Evolutionary conservation across 108 stramenopile genomes (phyloP), one percentile per base, ranked within the genome.

Genomic region (Mediolabrus comicus): DNA sequence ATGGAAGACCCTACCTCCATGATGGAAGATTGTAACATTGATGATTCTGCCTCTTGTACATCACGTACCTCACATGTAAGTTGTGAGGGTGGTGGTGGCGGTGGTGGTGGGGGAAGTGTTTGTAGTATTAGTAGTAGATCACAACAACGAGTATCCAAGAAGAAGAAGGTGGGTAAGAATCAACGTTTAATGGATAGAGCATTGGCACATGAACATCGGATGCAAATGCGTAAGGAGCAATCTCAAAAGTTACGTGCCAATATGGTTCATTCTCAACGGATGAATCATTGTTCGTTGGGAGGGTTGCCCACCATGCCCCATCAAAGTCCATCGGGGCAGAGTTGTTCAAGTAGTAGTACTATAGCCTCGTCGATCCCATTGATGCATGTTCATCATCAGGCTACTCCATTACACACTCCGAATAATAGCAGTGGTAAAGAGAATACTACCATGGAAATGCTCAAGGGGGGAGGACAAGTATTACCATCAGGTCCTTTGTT

Each of bases 161-260:
- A 35, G 10, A 62, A 60, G 33, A 72, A 72, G 36, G 49, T 53
- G 26, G 75, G 67, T 14, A 69, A 69, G 56, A 59, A 38, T 30
- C 54, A 63, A 29, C 43, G 67, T 3, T 41, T 69, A 38, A 57
- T 77, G 57, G 76, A 77, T 27, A 31, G 76, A 38, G 76, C 76
- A 6, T 56, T 49, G 8, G 76, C 76, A 3, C 76, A 77, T 22
- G 76, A 77, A 54, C 62, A 69, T 13, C 68, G 63, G 62, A 51
- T 68, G 11, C 66, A 57, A 22, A 67, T 63, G 13, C 49, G 62
- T 17, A 56, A 25, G 46, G 74, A 68, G 28, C 67, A 59, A 36
- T 68, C 61, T 31, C 53, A 36, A 22, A 77, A 70, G 33, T 49
- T 49, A 27, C 61, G 69, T 26, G 64, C 69, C 10, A 53, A n/a